These are phyloP conservation scores for Cafeteria roenbergensis DNA, from an alignment of 108 stramenopile species.

Conservation along the genomic window DNA sequence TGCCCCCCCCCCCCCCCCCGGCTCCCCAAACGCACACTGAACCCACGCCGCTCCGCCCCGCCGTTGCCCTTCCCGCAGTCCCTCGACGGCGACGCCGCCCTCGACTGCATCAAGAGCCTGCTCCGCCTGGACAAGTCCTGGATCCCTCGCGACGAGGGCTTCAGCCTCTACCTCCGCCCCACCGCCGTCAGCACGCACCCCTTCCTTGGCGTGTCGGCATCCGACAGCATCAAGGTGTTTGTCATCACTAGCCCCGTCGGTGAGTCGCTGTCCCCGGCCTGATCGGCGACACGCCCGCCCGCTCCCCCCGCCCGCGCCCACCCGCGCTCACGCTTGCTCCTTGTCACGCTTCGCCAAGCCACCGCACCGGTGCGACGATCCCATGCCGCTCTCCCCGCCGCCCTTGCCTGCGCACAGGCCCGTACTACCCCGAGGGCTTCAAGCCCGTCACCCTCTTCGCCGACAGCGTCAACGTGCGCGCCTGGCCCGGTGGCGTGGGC, in stretches of 20 bases:
- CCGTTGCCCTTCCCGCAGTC: conserved; percentile 64
- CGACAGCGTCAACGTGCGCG: conserved; percentile 67
- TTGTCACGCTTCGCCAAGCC: no score
- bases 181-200: conserved; percentile 76
- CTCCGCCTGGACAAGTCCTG: conserved; percentile 64
- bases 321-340: no score
- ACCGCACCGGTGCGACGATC: no score
- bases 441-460: conserved; percentile 68
- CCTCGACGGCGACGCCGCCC: conserved; percentile 53
- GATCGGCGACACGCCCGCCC: no score
- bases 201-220: conserved; percentile 59
- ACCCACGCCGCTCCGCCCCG: conserved; percentile 7
- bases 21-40: conserved; percentile 65
- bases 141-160: conserved; percentile 84
- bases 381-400: no score
- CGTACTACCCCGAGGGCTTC: conserved; percentile 80
- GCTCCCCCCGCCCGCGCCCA: no score
- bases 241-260: no score
- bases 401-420: no score
- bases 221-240: conserved; percentile 47
- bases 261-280: no score
- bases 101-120: conserved; percentile 58
- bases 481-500: conserved; percentile 89
- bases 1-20: conserved; percentile 79
- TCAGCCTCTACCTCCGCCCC: conserved; percentile 85